Base-by-base conservation (phyloP, 2,329 filamentous ascomycete species). In the Blumeria hordei region DNA sequence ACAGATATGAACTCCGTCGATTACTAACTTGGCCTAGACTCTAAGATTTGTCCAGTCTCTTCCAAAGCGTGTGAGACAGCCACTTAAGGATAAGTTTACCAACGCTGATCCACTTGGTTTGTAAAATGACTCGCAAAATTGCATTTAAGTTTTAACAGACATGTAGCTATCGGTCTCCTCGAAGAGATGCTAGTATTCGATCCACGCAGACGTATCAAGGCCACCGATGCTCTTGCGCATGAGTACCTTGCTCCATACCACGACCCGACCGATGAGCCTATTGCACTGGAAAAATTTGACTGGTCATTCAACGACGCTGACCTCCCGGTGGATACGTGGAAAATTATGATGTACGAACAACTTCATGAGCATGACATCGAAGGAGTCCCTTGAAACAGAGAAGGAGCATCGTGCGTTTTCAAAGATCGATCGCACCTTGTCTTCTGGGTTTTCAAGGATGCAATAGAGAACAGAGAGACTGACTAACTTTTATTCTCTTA, bases 251-350 rank as follows among this genome's bases (percentile, higher is more conserved):
- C 87, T 9, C 90, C 90, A 7, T 98, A 98, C 72, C 92, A 98
- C 70, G 92, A 98, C 67, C 88, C 92, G 8, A 92, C 85, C 47
- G 92, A 98, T 65, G 92, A 98, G 73, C 92, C 92, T 1, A 81
- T 88, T 14, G 86, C 92, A 21, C 86, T 94, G 58, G 88, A 95
- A 73, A 95, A 94, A 72, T 98, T 98, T 64, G 92, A 98, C 68
- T 98, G 92, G 92, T 95, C 88, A 55, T 98, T 98, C 72, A 96
- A 96, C 68, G 92, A 98, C 64, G 92, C 90, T 51, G 92, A 98
- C 66, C 73, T 98, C 56, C 90, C 92, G 0, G 88, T 96, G 53
- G 92, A 98, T 67, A 94, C 88, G n/a, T 98, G 92, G 92, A 98
- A 98, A 74, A 95, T 98, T 67, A 98, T 96, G 92, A 98, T 98